phyloP scores from a whole-genome alignment of 2,329 filamentous ascomycete genomes.

The Eurotiales sp. region DNA sequence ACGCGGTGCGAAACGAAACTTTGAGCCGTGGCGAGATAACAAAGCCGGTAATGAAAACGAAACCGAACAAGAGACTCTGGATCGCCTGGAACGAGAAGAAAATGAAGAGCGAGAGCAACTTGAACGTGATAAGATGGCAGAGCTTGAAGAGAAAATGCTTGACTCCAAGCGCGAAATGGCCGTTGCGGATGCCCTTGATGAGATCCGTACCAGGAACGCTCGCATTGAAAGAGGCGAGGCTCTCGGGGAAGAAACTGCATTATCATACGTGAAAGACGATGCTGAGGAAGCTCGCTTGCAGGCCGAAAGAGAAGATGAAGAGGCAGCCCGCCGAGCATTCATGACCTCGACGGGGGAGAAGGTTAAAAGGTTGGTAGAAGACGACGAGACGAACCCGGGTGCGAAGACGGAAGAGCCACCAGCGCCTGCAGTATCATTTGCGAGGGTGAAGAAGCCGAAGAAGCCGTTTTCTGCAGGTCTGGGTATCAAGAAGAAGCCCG shows the following conservation, averaged over 20 bases:
- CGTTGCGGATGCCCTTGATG: conserved; percentile 90
- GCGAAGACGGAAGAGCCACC: conserved; percentile 24
- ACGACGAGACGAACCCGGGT: conserved; percentile 31
- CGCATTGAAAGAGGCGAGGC: conserved; percentile 73
- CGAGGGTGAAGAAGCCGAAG: conserved; percentile 78
- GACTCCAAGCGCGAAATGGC: conserved; percentile 96
- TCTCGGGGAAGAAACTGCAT: conserved; percentile 55
- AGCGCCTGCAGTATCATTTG: conserved; percentile 60
- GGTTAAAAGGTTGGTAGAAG: conserved; percentile 51
- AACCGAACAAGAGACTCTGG: conserved; percentile 81
- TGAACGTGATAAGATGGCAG: conserved; percentile 89
- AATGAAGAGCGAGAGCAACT: conserved; percentile 59
- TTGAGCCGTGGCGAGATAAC: conserved; percentile 80
- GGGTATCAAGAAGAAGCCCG: conserved; percentile 79
- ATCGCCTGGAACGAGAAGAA: conserved; percentile 75
- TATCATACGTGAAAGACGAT: conserved; percentile 56
- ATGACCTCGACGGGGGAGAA: conserved; percentile 56
- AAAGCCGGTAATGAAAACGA: conserved; percentile 60
- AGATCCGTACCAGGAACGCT: conserved; percentile 89
- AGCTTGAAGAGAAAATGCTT: conserved; percentile 86
- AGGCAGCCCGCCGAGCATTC: conserved; percentile 76
- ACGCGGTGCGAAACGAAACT: conserved; percentile 83
- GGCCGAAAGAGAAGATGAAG: conserved; percentile 77
- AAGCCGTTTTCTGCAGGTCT: conserved; percentile 71
- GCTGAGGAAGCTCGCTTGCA: conserved; percentile 57